Evolutionary conservation across 2,329 filamentous ascomycete genomes (phyloP).

Genomic region (Nothophoma quercina): DNA sequence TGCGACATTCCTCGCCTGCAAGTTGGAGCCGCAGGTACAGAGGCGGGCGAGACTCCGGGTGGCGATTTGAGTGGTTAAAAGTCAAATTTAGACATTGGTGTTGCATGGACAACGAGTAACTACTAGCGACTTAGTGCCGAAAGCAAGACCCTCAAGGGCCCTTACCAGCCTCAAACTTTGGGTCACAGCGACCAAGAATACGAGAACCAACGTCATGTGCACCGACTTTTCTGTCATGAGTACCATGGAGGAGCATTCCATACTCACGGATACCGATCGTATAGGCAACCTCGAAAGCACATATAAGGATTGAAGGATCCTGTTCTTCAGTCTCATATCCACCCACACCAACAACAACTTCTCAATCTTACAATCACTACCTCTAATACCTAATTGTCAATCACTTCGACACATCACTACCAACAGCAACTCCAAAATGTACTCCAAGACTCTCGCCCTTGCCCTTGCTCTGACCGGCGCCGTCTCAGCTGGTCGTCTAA

Average conservation of each 20-base stretch:
- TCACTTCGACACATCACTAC: slow-evolving; percentile 2
- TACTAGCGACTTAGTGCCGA: slow-evolving; percentile 10
- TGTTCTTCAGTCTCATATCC: not conserved
- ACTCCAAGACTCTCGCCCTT: slow-evolving; percentile 12
- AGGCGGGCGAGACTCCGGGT: not conserved
- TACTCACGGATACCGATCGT: not conserved
- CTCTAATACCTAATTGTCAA: not conserved
- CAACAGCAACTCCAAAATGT: slow-evolving; percentile 19
- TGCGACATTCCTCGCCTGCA: not conserved
- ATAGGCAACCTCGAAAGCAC: not conserved
- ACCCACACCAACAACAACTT: not conserved
- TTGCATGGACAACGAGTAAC: slow-evolving; percentile 2
- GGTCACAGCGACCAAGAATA: slow-evolving; percentile 1
- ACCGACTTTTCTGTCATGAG: not conserved
- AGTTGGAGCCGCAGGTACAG: not conserved
- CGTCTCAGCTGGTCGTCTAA: slow-evolving; percentile 15
- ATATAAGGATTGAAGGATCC: slow-evolving; percentile 4
- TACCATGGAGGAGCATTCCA: not conserved
- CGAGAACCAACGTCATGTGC: slow-evolving; percentile 16
- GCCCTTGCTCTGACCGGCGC: slow-evolving; percentile 17
- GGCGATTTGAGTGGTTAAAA: slow-evolving; percentile 1
- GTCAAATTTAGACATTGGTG: slow-evolving; percentile 11
- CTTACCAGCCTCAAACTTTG: slow-evolving; percentile 14
- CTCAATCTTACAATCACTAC: not conserved
- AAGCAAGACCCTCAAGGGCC: not conserved